Percentiles rank a stretch among this genome's conserved stretches.
These are phyloP conservation scores for Bolboschoenus planiculmis DNA, from an alignment of 176 grass and related monocot species.

Conservation along the genomic window DNA sequence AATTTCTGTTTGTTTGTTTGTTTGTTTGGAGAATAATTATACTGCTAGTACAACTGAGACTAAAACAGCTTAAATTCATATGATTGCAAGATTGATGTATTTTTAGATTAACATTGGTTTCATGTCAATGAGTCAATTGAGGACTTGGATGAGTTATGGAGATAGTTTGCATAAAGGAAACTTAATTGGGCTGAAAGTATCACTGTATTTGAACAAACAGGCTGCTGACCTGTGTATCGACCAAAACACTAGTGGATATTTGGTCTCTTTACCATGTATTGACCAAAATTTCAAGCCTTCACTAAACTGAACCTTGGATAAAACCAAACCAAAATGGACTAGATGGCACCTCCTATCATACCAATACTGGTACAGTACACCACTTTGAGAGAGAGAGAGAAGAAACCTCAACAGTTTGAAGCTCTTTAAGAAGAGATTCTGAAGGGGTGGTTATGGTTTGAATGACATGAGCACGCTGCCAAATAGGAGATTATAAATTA, in stretches of 20 bases:
- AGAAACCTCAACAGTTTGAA: conserved; percentile 87
- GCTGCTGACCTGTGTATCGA: neutral
- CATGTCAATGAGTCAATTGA: neutral
- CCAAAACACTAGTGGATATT: neutral
- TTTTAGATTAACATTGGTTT: neutral
- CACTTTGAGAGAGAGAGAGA: neutral
- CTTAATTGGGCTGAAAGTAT: neutral
- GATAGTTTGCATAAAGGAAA: neutral
- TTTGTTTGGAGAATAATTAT: neutral
- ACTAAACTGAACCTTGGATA: neutral
- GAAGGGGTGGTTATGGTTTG: conserved; percentile 89
- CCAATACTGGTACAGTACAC: neutral
- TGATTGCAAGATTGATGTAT: neutral
- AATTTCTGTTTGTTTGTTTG: neutral
- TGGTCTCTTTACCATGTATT: neutral
- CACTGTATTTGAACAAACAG: neutral
- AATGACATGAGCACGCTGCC: conserved; percentile 86
- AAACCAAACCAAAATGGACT: neutral
- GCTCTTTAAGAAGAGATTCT: conserved; percentile 83
- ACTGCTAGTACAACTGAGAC: neutral
- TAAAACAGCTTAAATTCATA: neutral
- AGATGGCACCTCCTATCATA: neutral
- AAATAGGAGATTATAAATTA: conserved; percentile 30
- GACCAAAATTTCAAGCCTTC: neutral
- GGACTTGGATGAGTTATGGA: neutral